Base-by-base conservation (phyloP, 805 yeast species). In the Starmera dryadoides region DNA sequence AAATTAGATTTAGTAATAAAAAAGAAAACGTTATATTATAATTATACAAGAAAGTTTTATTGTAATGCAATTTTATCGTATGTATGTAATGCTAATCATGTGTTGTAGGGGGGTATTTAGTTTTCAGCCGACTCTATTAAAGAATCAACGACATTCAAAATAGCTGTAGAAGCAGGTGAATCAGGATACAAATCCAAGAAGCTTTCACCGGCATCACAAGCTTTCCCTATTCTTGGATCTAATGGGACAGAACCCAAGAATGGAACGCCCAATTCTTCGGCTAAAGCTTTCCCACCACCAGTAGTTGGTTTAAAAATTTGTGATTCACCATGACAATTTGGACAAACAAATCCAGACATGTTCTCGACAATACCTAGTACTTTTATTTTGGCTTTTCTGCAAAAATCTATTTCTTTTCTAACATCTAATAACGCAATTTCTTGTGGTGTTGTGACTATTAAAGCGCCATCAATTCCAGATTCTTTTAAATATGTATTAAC, bases 291-390 rank as follows among this genome's bases (percentile, higher is more conserved):
- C 8, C 98, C 99, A 17, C 99, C 99, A 14, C 98, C 98, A 0
- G 98, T 93, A 2, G 98, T 93, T 14, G 98, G 86, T 44, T 82
- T 81, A 63, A 93, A 93, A 4, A 93, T 89, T 53, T 81, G 78
- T 0, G 95, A 85, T 61, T 89, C 86, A 8, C 93, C 93, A 45
- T 85, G 77, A 62, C 99, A 93, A 53, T 71, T 78, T 4, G 98
- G 98, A 59, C 99, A 93, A 14, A 93, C 98, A 64, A 93, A 93
- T 3, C 98, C 99, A 8, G 96, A 78, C 99, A 93, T 93, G 59
- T 93, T 93, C 58, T 93, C 99, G 16, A 93, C 97, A 12, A 93
- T 62, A 0, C 99, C 99, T 33, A 93, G 60, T 3, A 93, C 74
- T 43, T 73, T 81, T 44, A 93, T 88, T 2, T 79, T 81, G 2